Evolutionary conservation across 345 rosid genomes (phyloP), one percentile per base, ranked within the genome.

Genomic region (Litchi chinensis): DNA sequence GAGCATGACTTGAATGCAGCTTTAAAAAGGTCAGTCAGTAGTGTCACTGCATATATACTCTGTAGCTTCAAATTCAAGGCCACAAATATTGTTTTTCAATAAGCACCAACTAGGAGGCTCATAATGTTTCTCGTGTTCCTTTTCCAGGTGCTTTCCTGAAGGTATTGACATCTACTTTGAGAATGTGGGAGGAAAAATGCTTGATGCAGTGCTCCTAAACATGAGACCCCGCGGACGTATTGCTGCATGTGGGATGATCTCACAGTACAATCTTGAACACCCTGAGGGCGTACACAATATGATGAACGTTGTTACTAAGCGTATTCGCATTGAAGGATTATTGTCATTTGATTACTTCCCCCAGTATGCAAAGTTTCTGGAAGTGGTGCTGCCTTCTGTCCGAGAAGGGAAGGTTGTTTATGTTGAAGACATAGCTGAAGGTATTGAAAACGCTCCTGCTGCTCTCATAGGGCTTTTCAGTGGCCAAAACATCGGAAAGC

Each of bases 1-100:
- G 87, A 84, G 46, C 60, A 18, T 0, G 54, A 81, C 41, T 60
- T 81, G 12, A 64, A 76, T 79, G 76, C 75, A 67, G 73, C 84
- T 76, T 18, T 81, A 76, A 79, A 84, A 76, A 81, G 87, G 87
- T 76, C n/a, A 11, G 74, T 71, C 52, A 7, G 52, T 46, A 13
- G 37, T 57, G 24, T n/a, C 24, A 5, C 24, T 57, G 63, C 63
- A 46, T 46, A 46, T 46, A 18, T 57, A 18, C 63, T 57, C 74
- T 46, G 40, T 68, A 44, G 41, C 41, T 12, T 15, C 68, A 5
- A 65, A 32, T 65, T 13, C 43, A 65, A 28, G n/a, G n/a, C 68
- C 16, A 26, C 37, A 22, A 32, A 32, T 32, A 0, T 2, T 32
- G 37, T 32, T 32, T 0, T 32, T 32, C 2, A 26, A 26, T 32